A percentile compares a stretch with the other conserved stretches of the same genome.
These are phyloP conservation scores for Fraxinus greggii DNA, from an alignment of 305 asterid species.

Conservation along the genomic window DNA sequence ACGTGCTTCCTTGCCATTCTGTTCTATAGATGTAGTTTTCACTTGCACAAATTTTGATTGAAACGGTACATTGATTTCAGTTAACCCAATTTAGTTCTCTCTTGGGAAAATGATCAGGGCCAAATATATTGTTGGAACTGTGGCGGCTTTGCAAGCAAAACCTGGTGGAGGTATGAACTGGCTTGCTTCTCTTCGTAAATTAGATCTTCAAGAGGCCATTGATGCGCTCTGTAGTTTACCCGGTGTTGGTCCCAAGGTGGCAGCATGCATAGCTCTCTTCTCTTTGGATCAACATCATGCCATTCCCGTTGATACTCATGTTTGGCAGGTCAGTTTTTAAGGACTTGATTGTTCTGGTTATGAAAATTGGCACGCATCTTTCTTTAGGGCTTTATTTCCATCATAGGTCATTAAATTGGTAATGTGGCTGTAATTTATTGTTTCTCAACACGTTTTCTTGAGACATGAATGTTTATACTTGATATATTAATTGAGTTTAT, in stretches of 20 bases:
- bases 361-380: not conserved
- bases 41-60: not conserved
- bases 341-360: not conserved
- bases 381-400: not conserved
- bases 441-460: not conserved
- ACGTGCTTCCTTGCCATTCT: not conserved
- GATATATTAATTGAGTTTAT: not conserved
- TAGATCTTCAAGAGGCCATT: conserved; percentile 66
- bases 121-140: conserved; percentile 81
- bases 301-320: conserved; percentile 96
- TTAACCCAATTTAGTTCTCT: conserved; percentile 10
- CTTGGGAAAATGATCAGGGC: conserved; percentile 55
- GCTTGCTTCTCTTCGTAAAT: conserved; percentile 79
- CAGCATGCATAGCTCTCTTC: conserved; percentile 93
- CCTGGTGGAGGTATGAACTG: conserved; percentile 82
- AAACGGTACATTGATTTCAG: not conserved
- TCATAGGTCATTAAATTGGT: not conserved
- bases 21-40: not conserved
- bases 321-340: conserved; percentile 70
- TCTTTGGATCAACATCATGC: conserved; percentile 94
- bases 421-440: not conserved
- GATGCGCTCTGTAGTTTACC: conserved; percentile 66
- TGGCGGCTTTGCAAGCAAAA: conserved; percentile 67
- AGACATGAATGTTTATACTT: not conserved
- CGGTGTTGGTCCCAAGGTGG: conserved; percentile 99